A percentile compares a stretch with the other conserved stretches of the same genome.
Conservation (phyloP, 257 asterid genomes). For the Gardenia jasminoides region DNA sequence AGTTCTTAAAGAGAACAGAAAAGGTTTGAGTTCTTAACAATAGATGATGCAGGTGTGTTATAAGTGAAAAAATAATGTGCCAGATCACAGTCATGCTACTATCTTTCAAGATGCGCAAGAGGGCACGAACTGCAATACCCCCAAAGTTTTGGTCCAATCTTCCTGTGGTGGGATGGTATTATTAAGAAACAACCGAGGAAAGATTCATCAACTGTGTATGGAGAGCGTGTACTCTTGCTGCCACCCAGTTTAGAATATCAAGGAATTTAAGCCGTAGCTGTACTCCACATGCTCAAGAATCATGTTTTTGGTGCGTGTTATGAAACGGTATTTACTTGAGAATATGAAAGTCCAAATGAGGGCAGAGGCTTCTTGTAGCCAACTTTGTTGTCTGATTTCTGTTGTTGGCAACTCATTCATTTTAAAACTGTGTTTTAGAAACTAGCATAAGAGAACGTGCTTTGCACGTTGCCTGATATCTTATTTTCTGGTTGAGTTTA, state of each 20-base stretch:
- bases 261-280: background rate
- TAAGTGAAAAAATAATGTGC: background rate
- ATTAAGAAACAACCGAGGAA: background rate
- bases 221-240: background rate
- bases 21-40: background rate
- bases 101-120: background rate
- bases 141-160: background rate
- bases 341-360: background rate
- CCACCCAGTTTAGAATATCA: background rate
- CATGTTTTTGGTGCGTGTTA: background rate
- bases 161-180: background rate
- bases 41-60: background rate
- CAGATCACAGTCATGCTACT: background rate
- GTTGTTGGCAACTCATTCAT: background rate
- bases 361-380: background rate
- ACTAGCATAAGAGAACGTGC: no score
- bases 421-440: no score
- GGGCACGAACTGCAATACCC: background rate
- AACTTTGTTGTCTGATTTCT: background rate
- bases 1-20: constrained; percentile 42
- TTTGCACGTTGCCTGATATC: no score
- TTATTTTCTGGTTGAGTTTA: no score
- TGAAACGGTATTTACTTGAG: background rate
- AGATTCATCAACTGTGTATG: background rate
- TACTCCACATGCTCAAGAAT: background rate